phyloP scores from a whole-genome alignment of 352 stramenopile genomes.

The Saprolegnia diclina region DNA sequence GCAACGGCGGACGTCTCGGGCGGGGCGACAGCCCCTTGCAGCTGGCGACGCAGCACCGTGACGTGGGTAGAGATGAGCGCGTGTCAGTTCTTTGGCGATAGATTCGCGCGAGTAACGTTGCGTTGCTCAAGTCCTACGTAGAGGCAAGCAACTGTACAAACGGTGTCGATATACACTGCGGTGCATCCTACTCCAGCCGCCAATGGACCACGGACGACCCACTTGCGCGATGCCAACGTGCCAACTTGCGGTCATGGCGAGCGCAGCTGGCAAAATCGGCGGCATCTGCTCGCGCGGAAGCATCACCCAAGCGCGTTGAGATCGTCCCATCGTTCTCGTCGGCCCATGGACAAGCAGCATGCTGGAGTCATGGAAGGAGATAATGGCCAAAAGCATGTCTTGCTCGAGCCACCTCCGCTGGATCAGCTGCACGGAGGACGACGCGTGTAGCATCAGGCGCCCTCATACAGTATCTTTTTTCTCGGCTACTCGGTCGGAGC shows the following conservation, averaged over 20 bases:
- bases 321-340: too few relatives aligned
- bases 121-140: neutral
- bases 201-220: neutral
- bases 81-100: neutral
- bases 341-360: too few relatives aligned
- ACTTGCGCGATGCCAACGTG: neutral
- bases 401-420: too few relatives aligned
- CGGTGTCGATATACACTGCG: neutral
- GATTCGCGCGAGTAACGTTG: neutral
- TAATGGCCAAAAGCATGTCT: too few relatives aligned
- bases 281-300: neutral
- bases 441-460: too few relatives aligned
- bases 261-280: neutral
- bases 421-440: too few relatives aligned
- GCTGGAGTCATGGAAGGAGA: too few relatives aligned
- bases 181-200: neutral
- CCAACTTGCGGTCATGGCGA: neutral
- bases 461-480: too few relatives aligned
- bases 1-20: too few relatives aligned
- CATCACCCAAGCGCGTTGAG: neutral
- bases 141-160: neutral
- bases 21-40: too few relatives aligned
- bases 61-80: neutral
- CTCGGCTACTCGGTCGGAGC: too few relatives aligned
- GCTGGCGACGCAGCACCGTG: neutral